A percentile compares a stretch with the other conserved stretches of the same genome.
Conservation (phyloP, 2,329 filamentous ascomycete genomes). For the Sarocladium strictum region DNA sequence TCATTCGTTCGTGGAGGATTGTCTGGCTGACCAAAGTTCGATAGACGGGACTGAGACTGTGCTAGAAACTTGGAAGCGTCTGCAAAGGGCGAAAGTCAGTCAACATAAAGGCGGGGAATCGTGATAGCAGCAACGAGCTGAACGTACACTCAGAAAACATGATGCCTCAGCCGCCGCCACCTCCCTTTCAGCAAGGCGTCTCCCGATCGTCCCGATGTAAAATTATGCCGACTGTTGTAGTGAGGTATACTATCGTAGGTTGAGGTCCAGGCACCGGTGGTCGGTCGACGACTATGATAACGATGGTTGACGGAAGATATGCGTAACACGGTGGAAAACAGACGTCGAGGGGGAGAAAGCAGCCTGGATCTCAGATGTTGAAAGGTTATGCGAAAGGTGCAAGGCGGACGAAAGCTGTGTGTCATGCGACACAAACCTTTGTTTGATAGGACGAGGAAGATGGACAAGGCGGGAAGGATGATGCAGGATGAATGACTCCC, state of each 20-base stretch:
- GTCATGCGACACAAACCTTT: neutral
- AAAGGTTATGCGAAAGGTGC: neutral
- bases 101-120: neutral
- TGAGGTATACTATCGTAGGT: neutral
- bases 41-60: conserved; percentile 89
- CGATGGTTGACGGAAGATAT: neutral
- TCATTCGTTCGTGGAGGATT: conserved; percentile 24
- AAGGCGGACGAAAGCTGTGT: neutral
- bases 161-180: conserved; percentile 14
- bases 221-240: neutral
- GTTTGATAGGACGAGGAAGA: neutral
- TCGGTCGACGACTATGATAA: neutral
- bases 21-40: conserved; percentile 59
- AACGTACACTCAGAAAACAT: conserved; percentile 18
- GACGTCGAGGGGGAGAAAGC: neutral
- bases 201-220: neutral
- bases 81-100: conserved; percentile 29
- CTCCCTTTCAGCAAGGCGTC: conserved; percentile 4
- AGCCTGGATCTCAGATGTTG: neutral
- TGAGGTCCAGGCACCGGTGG: neutral
- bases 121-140: neutral
- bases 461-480: neutral
- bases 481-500: conserved; percentile 9
- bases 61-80: conserved; percentile 96
- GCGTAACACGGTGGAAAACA: neutral